Conservation (phyloP, 352 stramenopile genomes). For the Globisporangium yorkense region DNA sequence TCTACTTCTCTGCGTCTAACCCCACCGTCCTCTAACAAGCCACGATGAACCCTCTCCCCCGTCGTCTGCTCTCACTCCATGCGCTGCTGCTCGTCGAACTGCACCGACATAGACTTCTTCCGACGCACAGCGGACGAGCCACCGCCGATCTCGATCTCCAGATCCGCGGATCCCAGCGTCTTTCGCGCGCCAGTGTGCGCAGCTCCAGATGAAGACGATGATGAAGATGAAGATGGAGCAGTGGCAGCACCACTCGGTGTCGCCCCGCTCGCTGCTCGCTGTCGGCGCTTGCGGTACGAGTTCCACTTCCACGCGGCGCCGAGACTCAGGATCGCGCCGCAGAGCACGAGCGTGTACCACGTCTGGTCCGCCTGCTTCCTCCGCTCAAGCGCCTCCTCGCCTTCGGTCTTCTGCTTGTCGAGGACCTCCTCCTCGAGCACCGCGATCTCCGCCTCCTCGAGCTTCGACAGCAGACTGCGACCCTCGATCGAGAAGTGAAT, state of each 20-base stretch:
- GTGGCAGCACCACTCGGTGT: not conserved
- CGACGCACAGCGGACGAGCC: conserved; percentile 4
- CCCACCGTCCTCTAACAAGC: not conserved
- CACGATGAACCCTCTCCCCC: too few relatives aligned
- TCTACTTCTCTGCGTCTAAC: not conserved
- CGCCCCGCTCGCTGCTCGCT: conserved; percentile 2
- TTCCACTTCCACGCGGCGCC: conserved; percentile 11
- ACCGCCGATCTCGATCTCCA: not conserved
- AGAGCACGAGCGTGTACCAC: conserved; percentile 12
- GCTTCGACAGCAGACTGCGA: conserved; percentile 39
- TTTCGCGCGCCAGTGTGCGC: not conserved
- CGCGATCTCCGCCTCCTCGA: conserved; percentile 53
- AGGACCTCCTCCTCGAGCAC: conserved; percentile 41
- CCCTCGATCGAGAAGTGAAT: conserved; percentile 79
- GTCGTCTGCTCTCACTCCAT: not conserved
- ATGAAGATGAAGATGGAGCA: too few relatives aligned
- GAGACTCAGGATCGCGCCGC: conserved; percentile 4
- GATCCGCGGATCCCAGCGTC: conserved; percentile 4
- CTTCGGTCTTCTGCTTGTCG: conserved; percentile 26
- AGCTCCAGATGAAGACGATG: too few relatives aligned
- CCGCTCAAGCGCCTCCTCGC: conserved; percentile 11
- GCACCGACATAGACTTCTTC: conserved; percentile 13
- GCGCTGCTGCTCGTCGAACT: conserved; percentile 13
- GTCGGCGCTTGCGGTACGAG: conserved; percentile 12
- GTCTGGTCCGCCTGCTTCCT: conserved; percentile 7